Evolutionary conservation across 352 stramenopile species (phyloP).

Genomic region (Globisporangium paddicum): DNA sequence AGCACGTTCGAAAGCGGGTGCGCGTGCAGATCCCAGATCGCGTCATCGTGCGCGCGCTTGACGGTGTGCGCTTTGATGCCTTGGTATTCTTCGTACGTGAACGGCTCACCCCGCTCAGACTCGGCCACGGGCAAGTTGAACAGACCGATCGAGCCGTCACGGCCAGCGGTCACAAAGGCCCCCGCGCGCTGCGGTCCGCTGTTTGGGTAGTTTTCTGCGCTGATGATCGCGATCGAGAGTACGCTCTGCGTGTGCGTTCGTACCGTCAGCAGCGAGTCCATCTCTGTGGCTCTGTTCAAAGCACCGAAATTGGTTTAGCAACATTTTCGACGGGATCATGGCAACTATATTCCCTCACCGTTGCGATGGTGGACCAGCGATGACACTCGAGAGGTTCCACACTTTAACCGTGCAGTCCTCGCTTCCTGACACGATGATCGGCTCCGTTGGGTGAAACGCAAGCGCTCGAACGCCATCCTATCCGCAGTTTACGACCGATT

Average conservation of each 20-base stretch:
- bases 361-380: slow-evolving; percentile 60
- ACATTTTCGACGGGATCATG: background rate
- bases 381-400: slow-evolving; percentile 69
- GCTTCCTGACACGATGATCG: slow-evolving; percentile 75
- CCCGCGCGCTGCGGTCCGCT: slow-evolving; percentile 39
- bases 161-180: slow-evolving; percentile 64
- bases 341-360: slow-evolving; percentile 19
- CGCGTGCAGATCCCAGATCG: slow-evolving; percentile 77
- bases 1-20: slow-evolving; percentile 80
- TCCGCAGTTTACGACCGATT: background rate
- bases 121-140: slow-evolving; percentile 54
- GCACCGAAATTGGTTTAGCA: background rate
- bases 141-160: slow-evolving; percentile 70
- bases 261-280: slow-evolving; percentile 76
- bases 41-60: slow-evolving; percentile 76
- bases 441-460: slow-evolving; percentile 78
- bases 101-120: slow-evolving; percentile 63
- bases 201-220: slow-evolving; percentile 68
- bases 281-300: slow-evolving; percentile 46
- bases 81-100: slow-evolving; percentile 73
- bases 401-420: slow-evolving; percentile 84
- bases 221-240: slow-evolving; percentile 66
- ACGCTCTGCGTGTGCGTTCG: slow-evolving; percentile 73
- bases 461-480: slow-evolving; percentile 77
- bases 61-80: slow-evolving; percentile 57